Base-by-base conservation (phyloP, 2,329 filamentous ascomycete genomes). In the Trichoderma asperellum region DNA sequence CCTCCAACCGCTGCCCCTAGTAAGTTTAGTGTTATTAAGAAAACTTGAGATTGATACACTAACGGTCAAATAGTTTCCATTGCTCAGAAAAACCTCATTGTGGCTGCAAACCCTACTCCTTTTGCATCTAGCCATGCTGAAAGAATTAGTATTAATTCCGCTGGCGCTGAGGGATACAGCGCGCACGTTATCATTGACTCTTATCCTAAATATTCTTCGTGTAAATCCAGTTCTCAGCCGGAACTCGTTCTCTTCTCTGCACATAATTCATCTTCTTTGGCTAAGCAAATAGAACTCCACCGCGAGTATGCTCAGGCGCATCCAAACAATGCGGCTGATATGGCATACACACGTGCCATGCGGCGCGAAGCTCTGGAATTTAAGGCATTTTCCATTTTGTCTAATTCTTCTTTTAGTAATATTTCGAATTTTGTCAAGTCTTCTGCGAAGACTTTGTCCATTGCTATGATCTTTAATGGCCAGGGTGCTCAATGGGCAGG, bases 401-500 rank as follows among this genome's bases (percentile, higher is more conserved):
- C 67, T 12, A 37, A 61, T 21, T 57, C 62, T 5, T 67, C 32
- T 27, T 57, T 64, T 29, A 57, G 16, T 10, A 68, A 37, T 37
- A 34, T 37, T 71, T 65, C 55, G 8, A 49, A 49, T 29, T 57
- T 21, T 12, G 37, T 52, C 34, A 67, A 67, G 47, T 37, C 27
- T 37, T 47, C 35, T n/a, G 35, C 52, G 4, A 12, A 21, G 53
- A 59, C 62, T 27, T 37, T 63, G 7, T 6, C 43, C 0, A 10
- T 76, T 0, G 68, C 73, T 11, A 71, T 84, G 84, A 70, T 77
- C 34, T 77, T 77, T 73, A 83, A 81, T 0, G 82, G 83, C 5
- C 83, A 84, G 68, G 83, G 83, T 2, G 81, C 82, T 0, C 82
- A 84, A 60, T 84, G 82, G 79, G 73, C 77, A 2, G 75, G 75